Conservation (phyloP, 2,329 filamentous ascomycete genomes). For the Myriosclerotinia curreyana region DNA sequence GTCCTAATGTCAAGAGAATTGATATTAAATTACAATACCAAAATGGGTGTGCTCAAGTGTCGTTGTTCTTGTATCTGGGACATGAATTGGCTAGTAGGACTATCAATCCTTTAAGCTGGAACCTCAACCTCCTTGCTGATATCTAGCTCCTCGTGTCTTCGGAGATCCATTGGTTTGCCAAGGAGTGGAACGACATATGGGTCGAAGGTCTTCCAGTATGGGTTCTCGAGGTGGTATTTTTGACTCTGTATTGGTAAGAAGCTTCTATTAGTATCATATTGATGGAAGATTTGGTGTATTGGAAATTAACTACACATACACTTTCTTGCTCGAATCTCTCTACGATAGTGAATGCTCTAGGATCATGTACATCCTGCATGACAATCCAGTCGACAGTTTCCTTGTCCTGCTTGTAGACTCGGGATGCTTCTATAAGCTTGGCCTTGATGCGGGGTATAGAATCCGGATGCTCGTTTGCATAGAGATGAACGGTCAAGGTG, state of each 20-base stretch:
- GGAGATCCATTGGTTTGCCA: conserved; percentile 66
- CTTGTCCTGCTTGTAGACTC: conserved; percentile 68
- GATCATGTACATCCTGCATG: conserved; percentile 70
- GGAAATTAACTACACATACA: conserved; percentile 43
- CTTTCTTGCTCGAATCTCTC: conserved; percentile 68
- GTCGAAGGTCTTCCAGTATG: conserved; percentile 61
- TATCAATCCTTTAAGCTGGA: conserved; percentile 27
- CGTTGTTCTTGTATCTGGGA: neutral
- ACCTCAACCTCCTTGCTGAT: conserved; percentile 50
- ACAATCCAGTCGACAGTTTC: conserved; percentile 71
- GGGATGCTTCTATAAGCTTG: conserved; percentile 72
- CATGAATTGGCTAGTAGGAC: neutral
- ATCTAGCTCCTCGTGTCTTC: conserved; percentile 65
- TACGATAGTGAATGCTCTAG: conserved; percentile 69
- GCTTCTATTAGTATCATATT: conserved; percentile 1
- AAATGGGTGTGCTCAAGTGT: neutral
- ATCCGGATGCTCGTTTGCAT: conserved; percentile 63
- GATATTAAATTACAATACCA: neutral
- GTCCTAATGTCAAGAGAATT: neutral
- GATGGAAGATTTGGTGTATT: conserved; percentile 25
- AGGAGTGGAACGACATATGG: conserved; percentile 68
- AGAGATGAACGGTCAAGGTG: conserved; percentile 66
- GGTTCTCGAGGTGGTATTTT: conserved; percentile 57
- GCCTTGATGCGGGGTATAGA: conserved; percentile 64
- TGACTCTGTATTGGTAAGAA: conserved; percentile 45